Evolutionary conservation across 2,329 filamentous ascomycete species (phyloP).

Genomic region (Neonectria faginata): DNA sequence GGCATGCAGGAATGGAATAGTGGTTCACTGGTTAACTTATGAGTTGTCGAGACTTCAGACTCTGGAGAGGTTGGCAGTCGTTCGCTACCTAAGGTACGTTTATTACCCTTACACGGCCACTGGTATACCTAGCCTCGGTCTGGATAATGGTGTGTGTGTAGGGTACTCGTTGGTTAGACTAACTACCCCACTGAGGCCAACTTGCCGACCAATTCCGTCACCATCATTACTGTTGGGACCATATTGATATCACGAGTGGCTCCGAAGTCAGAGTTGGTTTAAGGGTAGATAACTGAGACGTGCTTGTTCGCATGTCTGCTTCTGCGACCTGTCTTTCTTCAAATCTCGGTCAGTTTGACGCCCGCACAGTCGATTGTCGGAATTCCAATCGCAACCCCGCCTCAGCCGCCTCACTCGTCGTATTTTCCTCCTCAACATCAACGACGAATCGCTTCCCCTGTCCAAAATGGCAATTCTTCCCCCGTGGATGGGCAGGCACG

Average conservation of each 20-base stretch:
- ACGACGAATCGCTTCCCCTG: conserved; percentile 11
- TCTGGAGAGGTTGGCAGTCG: not conserved
- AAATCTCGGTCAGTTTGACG: conserved; percentile 10
- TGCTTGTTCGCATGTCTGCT: not conserved
- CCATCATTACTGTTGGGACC: conserved; percentile 8
- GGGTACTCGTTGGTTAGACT: not conserved
- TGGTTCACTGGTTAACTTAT: not conserved
- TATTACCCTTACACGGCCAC: not conserved
- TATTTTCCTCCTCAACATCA: conserved; percentile 4
- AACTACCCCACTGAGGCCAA: conserved; percentile 12
- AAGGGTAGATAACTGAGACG: not conserved
- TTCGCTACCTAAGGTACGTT: not conserved
- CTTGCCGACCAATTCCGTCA: conserved; percentile 7
- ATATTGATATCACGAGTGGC: not conserved
- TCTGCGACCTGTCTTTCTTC: conserved; percentile 10
- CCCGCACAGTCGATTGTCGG: not conserved
- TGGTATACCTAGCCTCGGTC: not conserved
- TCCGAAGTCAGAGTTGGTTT: not conserved
- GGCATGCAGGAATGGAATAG: not conserved
- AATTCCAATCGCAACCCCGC: conserved; percentile 1
- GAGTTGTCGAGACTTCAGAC: not conserved
- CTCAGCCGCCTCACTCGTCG: conserved; percentile 6
- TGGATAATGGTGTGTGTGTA: not conserved
- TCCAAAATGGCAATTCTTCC: conserved; percentile 16
- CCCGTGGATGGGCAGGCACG: conserved; percentile 4